phyloP scores from a whole-genome alignment of 352 stramenopile species.

The Pythium phragmiticola region DNA sequence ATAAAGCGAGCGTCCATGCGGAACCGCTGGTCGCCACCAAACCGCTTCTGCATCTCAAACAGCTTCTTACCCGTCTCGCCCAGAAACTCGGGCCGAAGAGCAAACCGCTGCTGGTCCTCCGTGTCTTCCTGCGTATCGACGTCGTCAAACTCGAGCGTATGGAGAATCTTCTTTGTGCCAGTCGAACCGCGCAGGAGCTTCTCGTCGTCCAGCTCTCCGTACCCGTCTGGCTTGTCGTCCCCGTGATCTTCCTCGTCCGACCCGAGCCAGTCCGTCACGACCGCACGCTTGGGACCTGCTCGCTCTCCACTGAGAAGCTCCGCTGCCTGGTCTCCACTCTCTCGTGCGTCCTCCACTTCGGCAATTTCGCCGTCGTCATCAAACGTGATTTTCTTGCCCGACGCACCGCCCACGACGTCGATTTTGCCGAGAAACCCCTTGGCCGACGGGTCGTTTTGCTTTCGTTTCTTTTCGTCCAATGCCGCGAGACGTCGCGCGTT shows the following conservation, averaged over 20 bases:
- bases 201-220: constrained; percentile 28
- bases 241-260: constrained; percentile 59
- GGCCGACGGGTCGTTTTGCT: constrained; percentile 32
- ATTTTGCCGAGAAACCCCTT: constrained; percentile 30
- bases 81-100: constrained; percentile 68
- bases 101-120: constrained; percentile 43
- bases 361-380: constrained; percentile 64
- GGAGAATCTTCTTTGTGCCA: constrained; percentile 15
- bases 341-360: constrained; percentile 32
- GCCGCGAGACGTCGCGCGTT: constrained; percentile 54
- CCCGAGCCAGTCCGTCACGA: constrained; percentile 51
- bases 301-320: not conserved
- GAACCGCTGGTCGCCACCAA: constrained; percentile 75
- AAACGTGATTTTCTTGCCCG: constrained; percentile 74
- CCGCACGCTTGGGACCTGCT: constrained; percentile 15
- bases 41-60: constrained; percentile 84
- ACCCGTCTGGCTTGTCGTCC: constrained; percentile 22
- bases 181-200: constrained; percentile 10
- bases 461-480: constrained; percentile 40
- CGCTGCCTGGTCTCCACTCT: not conserved
- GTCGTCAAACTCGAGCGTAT: constrained; percentile 50
- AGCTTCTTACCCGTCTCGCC: constrained; percentile 66
- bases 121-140: constrained; percentile 24
- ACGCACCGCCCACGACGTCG: constrained; percentile 31
- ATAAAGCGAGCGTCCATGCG: constrained; percentile 76